A percentile compares a stretch with the other conserved stretches of the same genome.
phyloP scores from a whole-genome alignment of 2,329 filamentous ascomycete species.

The Fusarium nygamai region DNA sequence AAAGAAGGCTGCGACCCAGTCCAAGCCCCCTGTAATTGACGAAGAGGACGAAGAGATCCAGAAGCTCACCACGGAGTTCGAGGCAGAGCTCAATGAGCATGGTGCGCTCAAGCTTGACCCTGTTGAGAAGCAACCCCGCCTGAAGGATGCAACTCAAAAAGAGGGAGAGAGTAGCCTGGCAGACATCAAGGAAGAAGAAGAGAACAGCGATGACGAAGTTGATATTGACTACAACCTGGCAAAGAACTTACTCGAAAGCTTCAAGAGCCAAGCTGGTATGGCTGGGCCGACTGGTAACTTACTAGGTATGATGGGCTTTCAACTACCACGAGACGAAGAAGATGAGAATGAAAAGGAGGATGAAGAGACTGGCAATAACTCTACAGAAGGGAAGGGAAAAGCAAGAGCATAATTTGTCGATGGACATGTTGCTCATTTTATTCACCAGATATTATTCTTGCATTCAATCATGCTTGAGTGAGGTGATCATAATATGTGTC shows the following conservation, averaged over 20 bases:
- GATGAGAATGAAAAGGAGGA: constrained; percentile 52
- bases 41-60: constrained; percentile 70
- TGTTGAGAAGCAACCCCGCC: constrained; percentile 44
- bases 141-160: constrained; percentile 42
- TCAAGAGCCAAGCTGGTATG: constrained; percentile 88
- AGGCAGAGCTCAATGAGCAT: constrained; percentile 74
- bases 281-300: constrained; percentile 89
- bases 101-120: constrained; percentile 70
- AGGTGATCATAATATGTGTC: constrained; percentile 13
- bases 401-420: neutral
- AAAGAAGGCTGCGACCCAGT: constrained; percentile 1
- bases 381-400: constrained; percentile 14
- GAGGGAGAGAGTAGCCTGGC: constrained; percentile 26
- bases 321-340: constrained; percentile 81
- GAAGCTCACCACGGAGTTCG: constrained; percentile 74
- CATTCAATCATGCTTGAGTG: neutral
- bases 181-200: constrained; percentile 56
- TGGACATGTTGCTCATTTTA: neutral
- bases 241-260: constrained; percentile 90
- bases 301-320: constrained; percentile 84
- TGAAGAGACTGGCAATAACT: constrained; percentile 14
- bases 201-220: constrained; percentile 67
- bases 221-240: constrained; percentile 88
- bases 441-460: neutral
- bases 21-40: constrained; percentile 45